phyloP scores from a whole-genome alignment of 352 stramenopile genomes.

The Ophiocytium majus region DNA sequence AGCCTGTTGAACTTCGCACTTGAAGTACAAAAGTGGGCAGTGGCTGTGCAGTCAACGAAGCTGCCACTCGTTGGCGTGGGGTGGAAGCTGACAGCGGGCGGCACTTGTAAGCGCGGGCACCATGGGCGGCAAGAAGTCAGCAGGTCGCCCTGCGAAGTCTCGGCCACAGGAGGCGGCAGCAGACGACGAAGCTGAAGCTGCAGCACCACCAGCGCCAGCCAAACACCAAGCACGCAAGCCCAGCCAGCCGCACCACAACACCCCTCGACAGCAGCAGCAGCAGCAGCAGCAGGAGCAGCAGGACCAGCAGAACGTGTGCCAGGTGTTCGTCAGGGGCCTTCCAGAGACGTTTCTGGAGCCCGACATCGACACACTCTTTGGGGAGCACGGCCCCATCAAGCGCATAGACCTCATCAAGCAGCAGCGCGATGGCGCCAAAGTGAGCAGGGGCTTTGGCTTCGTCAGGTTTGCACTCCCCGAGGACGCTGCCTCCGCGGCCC shows the following conservation, averaged over 20 bases:
- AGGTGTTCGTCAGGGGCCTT: not conserved
- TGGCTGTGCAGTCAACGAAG: too few species aligned
- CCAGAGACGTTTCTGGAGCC: constrained; percentile 8
- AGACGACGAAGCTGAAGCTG: too few species aligned
- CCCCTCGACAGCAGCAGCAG: not conserved
- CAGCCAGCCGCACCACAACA: not conserved
- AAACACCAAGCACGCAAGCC: too few species aligned
- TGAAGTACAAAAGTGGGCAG: too few species aligned
- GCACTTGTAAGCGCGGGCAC: too few species aligned
- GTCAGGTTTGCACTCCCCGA: constrained; percentile 44
- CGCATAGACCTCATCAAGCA: constrained; percentile 55
- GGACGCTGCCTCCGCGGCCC: constrained; percentile 24
- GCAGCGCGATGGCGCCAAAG: constrained; percentile 36
- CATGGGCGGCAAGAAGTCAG: too few species aligned
- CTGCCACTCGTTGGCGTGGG: too few species aligned
- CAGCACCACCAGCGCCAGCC: too few species aligned
- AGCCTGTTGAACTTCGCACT: too few species aligned
- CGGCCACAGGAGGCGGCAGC: too few species aligned
- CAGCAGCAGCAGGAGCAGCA: not conserved
- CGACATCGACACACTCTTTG: constrained; percentile 47
- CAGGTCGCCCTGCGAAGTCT: too few species aligned
- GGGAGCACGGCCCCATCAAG: constrained; percentile 52
- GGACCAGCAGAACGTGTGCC: not conserved
- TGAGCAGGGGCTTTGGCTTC: constrained; percentile 48
- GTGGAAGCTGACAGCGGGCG: too few species aligned